A percentile compares a stretch with the other conserved stretches of the same genome.
These are phyloP conservation scores for Evernia prunastri DNA, from an alignment of 495 filamentous ascomycete species.

Conservation along the genomic window DNA sequence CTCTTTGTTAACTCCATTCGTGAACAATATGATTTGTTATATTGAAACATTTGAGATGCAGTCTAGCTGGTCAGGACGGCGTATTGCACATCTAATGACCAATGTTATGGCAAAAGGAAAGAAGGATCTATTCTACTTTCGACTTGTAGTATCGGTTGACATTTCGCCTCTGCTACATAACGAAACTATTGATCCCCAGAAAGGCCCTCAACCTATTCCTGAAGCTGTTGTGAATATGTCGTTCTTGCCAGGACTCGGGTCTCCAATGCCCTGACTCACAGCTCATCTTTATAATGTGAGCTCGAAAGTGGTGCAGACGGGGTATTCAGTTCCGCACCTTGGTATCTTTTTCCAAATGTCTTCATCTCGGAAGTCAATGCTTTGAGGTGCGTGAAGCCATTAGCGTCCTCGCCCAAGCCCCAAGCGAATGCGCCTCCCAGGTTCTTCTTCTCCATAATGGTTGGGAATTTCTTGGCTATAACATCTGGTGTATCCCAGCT, in stretches of 20 bases:
- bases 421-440: constrained; percentile 68
- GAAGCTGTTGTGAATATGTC: neutral
- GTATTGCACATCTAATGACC: too few species aligned
- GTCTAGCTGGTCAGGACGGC: too few species aligned
- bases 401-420: constrained; percentile 67
- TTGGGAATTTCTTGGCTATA: constrained; percentile 56
- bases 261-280: neutral
- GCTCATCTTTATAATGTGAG: neutral
- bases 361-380: constrained; percentile 45
- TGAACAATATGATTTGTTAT: too few species aligned
- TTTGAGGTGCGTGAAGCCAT: constrained; percentile 50
- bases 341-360: neutral
- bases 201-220: neutral
- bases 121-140: neutral
- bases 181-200: neutral
- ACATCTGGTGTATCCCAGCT: constrained; percentile 63
- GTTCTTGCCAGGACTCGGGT: neutral
- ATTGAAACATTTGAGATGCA: neutral
- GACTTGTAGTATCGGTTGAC: neutral
- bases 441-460: constrained; percentile 50
- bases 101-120: neutral
- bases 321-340: neutral
- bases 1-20: too few species aligned
- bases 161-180: neutral
- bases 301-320: neutral